phyloP scores from a whole-genome alignment of 2,329 filamentous ascomycete species.

The Zymoseptoria passerinii region DNA sequence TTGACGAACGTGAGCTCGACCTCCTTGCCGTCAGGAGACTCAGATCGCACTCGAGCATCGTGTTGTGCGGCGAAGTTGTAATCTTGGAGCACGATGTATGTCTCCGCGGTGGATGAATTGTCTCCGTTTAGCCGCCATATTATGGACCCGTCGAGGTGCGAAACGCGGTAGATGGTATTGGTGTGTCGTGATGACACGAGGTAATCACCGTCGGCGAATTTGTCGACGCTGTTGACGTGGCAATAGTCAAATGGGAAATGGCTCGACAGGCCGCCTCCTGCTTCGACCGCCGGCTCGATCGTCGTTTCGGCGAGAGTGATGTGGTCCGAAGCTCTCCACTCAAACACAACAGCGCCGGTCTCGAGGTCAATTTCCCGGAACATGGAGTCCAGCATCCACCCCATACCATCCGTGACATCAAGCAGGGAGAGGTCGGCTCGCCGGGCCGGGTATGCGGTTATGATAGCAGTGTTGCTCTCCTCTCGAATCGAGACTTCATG shows the following conservation, averaged over 20 bases:
- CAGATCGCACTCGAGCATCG: constrained; percentile 4
- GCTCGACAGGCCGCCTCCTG: constrained; percentile 1
- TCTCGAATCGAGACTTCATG: constrained; percentile 33
- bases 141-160: constrained; percentile 27
- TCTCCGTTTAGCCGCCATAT: constrained; percentile 30
- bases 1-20: constrained; percentile 14
- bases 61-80: constrained; percentile 11
- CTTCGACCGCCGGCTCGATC: neutral
- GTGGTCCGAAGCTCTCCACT: constrained; percentile 39
- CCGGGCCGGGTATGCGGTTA: neutral
- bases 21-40: neutral
- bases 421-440: neutral
- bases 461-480: constrained; percentile 1
- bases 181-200: constrained; percentile 33
- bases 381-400: constrained; percentile 22
- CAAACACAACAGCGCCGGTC: constrained; percentile 33
- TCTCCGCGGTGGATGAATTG: constrained; percentile 4
- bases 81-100: neutral
- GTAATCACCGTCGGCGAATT: constrained; percentile 31
- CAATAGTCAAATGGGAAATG: neutral
- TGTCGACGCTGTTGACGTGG: constrained; percentile 35
- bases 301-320: constrained; percentile 19
- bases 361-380: constrained; percentile 39
- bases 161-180: constrained; percentile 33
- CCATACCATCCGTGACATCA: constrained; percentile 5